Evolutionary conservation across 768 basidiomycete genomes (phyloP).

Genomic region (Mycena kentingensis): DNA sequence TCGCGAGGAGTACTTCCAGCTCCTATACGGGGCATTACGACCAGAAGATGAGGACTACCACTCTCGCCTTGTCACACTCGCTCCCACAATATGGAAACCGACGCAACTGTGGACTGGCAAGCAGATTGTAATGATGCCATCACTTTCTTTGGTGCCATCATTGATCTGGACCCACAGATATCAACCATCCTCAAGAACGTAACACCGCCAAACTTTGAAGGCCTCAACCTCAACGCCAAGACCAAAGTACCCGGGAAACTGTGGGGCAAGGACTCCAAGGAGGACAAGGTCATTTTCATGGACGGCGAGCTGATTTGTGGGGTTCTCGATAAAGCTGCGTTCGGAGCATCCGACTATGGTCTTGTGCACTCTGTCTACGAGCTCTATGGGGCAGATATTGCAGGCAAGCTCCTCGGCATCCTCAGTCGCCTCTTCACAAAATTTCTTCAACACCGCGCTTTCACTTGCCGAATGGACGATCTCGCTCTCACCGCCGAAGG

Average conservation of each 20-base stretch:
- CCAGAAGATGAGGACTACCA: constrained; percentile 76
- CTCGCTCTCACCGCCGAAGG: constrained; percentile 84
- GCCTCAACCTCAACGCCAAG: constrained; percentile 82
- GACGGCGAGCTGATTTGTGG: constrained; percentile 93
- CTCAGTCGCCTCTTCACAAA: constrained; percentile 95
- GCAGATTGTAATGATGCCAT: constrained; percentile 76
- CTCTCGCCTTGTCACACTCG: constrained; percentile 74
- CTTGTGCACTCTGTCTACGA: constrained; percentile 97
- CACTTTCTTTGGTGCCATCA: not conserved
- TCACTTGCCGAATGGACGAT: constrained; percentile 99
- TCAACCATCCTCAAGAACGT: constrained; percentile 93
- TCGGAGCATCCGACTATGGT: constrained; percentile 94
- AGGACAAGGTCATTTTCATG: constrained; percentile 87
- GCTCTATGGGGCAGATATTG: constrained; percentile 85
- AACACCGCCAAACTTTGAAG: constrained; percentile 75
- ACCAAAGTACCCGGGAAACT: constrained; percentile 87
- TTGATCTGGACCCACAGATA: too few species aligned
- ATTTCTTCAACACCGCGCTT: constrained; percentile 94
- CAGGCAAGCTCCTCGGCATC: constrained; percentile 89
- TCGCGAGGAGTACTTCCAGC: constrained; percentile 93
- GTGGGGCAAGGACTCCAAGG: constrained; percentile 80
- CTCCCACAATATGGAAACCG: constrained; percentile 93
- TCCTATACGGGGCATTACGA: constrained; percentile 90
- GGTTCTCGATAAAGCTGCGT: constrained; percentile 95
- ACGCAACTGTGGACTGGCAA: constrained; percentile 95